Base-by-base conservation (phyloP, 2,329 filamentous ascomycete species). In the Colletotrichum chlorophyti region DNA sequence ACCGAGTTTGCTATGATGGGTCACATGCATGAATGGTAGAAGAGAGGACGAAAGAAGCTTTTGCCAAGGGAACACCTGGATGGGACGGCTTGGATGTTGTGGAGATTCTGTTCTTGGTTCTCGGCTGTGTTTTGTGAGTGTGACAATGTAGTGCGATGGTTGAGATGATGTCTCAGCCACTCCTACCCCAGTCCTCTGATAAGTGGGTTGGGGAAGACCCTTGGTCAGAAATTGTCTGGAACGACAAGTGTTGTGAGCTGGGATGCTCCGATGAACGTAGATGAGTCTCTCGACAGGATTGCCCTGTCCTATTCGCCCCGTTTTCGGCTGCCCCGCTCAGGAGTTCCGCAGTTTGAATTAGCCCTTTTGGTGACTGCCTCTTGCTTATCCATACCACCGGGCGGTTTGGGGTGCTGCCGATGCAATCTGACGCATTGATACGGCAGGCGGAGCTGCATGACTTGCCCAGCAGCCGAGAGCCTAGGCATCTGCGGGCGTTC, bases 41-140 rank as follows among this genome's bases (percentile, higher is more conserved):
- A 24, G 19, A 17, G 38, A 37, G 26, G 51, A 45, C 27, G 42
- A 29, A 61, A 59, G 24, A 59, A 59, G 54, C 54, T 59, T 61
- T 61, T 54, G 58, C 58, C 48, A 53, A 59, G 53, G 41, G 48
- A 9, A n/a, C 19, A 43, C 37, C 37, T 19, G 35, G 48, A 53
- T 48, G 41, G 48, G 23, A 53, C 17, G 34, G 27, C 14, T 19
- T 31, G 34, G 10, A 6, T 29, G 23, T 10, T 14, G 11, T 17
- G 31, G 10, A n/a, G 19, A 37, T 41, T 32, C n/a, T n/a, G n/a
- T n/a, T n/a, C n/a, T n/a, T n/a, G n/a, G n/a, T n/a, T n/a, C n/a
- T n/a, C n/a, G n/a, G n/a, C n/a, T n/a, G n/a, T n/a, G n/a, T n/a
- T n/a, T n/a, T n/a, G n/a, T n/a, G n/a, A n/a, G n/a, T n/a, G n/a